Evolutionary conservation across 352 stramenopile species (phyloP), one percentile per base, ranked within the genome.

Genomic region (Globisporangium acanthophoron): DNA sequence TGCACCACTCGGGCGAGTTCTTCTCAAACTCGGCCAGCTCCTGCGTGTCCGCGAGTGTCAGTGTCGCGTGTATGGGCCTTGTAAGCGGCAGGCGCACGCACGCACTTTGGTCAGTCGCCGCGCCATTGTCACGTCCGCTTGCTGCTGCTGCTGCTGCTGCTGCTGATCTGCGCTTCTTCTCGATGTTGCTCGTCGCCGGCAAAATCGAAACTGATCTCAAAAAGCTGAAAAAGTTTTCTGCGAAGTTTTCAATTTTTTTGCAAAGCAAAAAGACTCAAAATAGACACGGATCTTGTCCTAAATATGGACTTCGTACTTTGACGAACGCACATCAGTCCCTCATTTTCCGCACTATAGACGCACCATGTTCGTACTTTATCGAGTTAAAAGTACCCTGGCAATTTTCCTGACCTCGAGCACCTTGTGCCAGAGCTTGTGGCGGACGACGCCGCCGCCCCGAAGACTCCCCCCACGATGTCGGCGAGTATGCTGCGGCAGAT

Each of bases 1-100:
- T 95, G 76, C 85, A 94, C 85, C 85, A 96, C 12, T 96, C 87
- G 53, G 85, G 85, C 57, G 87, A 90, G 76, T 90, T 95, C 65
- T 90, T 90, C 68, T 94, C 83, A 46, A 96, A 94, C 58, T 95
- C 85, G 16, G 78, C 72, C 18, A 95, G 77, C 72, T 96, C 87
- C 85, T 96, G 53, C 20, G 56, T 8, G 31, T 6, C n/a, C 39
- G 21, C 8, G 16, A 4, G 21, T n/a, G 29, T 44, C 12, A 37
- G 24, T 43, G 15, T 1, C 9, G 9, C 33, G 1, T 37, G 0
- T 16, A 20, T 8, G 5, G 18, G 18, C 53, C 31, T 18, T 20
- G 16, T 15, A 18, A 16, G 39, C 15, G n/a, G 18, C 27, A 37
- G 16, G 21, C 16, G 33, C 13, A 48, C 60, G 8, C 13, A 18